Percentiles rank a stretch among this genome's conserved stretches.
Conservation (phyloP, 2,329 filamentous ascomycete genomes). For the Beauveria caledonica region DNA sequence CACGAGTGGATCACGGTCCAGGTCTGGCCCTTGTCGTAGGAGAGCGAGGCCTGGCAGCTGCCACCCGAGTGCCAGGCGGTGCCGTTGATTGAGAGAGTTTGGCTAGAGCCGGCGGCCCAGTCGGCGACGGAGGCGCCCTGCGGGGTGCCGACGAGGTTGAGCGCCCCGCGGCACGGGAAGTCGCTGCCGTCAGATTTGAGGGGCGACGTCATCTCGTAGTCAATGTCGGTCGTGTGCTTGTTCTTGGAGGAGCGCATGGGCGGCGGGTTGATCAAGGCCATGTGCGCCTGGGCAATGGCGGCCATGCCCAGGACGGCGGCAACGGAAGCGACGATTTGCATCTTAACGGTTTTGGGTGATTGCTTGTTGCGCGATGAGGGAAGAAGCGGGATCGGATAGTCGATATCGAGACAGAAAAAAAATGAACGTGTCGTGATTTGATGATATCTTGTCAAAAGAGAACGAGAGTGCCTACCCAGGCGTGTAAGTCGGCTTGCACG, state of each 20-base stretch:
- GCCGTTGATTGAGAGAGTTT: conserved; percentile 57
- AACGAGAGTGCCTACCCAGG: background rate
- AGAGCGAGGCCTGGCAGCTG: conserved; percentile 68
- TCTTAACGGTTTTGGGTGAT: conserved; percentile 11
- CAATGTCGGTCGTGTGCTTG: conserved; percentile 40
- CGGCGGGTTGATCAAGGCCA: conserved; percentile 45
- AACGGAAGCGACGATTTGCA: conserved; percentile 18
- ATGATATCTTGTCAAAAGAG: conserved; percentile 5
- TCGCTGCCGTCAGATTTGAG: conserved; percentile 52
- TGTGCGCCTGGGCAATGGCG: conserved; percentile 42
- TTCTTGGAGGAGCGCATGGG: conserved; percentile 49
- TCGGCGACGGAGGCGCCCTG: conserved; percentile 47
- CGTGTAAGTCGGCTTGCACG: conserved; percentile 2
- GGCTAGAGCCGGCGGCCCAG: conserved; percentile 53
- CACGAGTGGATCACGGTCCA: conserved; percentile 61
- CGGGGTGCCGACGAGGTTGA: conserved; percentile 38
- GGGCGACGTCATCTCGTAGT: conserved; percentile 67
- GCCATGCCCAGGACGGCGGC: conserved; percentile 34
- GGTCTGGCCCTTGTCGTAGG: conserved; percentile 60
- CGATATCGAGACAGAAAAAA: background rate
- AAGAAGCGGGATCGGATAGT: background rate
- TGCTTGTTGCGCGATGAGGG: conserved; percentile 2
- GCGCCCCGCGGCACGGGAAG: conserved; percentile 68
- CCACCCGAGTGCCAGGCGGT: conserved; percentile 59
- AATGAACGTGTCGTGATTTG: background rate